These are phyloP conservation scores for Paramecium biaurelia DNA, from an alignment of 73 alveolate genomes.

Conservation along the genomic window DNA sequence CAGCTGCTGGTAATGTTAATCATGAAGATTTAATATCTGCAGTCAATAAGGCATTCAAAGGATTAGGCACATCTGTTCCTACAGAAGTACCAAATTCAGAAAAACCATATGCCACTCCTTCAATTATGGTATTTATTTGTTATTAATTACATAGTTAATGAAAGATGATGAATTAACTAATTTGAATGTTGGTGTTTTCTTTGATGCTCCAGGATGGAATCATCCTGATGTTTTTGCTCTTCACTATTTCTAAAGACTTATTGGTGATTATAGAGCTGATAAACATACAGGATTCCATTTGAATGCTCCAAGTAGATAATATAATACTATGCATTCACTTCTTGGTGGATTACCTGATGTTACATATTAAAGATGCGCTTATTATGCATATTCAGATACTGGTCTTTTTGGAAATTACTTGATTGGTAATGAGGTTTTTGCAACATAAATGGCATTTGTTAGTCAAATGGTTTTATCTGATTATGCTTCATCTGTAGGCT, in stretches of 20 bases:
- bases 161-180: conserved; percentile 88
- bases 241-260: conserved; percentile 68
- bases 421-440: conserved; percentile 80
- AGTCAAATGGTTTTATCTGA: conserved; percentile 58
- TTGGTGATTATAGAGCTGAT: conserved; percentile 77
- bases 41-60: conserved; percentile 72
- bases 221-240: conserved; percentile 78
- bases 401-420: conserved; percentile 80
- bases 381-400: conserved; percentile 76
- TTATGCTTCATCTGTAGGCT: conserved; percentile 61
- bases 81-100: conserved; percentile 68
- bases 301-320: conserved; percentile 76
- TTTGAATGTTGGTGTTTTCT: conserved; percentile 82
- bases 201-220: conserved; percentile 74
- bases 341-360: conserved; percentile 84
- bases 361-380: conserved; percentile 69
- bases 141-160: conserved; percentile 13
- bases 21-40: conserved; percentile 71
- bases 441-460: conserved; percentile 68
- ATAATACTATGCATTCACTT: conserved; percentile 74
- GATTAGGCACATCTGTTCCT: conserved; percentile 60
- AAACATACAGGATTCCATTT: conserved; percentile 79
- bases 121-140: conserved; percentile 46
- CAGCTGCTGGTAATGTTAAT: conserved; percentile 82
- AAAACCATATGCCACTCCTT: conserved; percentile 75